Base-by-base conservation (phyloP, 2,329 filamentous ascomycete genomes). In the Stylonectria norvegica region DNA sequence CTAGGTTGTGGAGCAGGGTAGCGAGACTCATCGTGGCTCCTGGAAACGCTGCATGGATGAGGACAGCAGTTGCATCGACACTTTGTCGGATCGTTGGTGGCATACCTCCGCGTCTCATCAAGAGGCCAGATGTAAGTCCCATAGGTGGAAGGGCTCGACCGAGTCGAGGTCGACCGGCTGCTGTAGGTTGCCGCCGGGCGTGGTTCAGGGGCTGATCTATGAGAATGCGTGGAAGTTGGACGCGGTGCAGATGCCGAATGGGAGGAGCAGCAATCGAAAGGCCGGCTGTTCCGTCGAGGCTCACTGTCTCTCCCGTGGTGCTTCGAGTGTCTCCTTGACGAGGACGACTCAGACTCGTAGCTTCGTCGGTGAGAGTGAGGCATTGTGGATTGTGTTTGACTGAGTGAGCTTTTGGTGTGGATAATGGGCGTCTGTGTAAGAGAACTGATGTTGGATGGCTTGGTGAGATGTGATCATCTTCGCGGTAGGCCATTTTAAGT, bases 51-150 rank as follows among this genome's bases (percentile, higher is more conserved):
- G 12, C 33, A 37, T 15, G 53, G 53, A 41, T 56, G 53, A 10
- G 53, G 53, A 18, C 53, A 56, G 28, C 51, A 56, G 34, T 39
- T 50, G 42, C 53, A 56, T 17, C 33, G 36, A 36, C 51, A 56
- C 9, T 25, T 44, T 14, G 45, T 56, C 29, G 52, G 54, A 17
- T 57, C 52, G 36, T 39, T 32, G 32, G 33, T 56, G 15, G 27
- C 38, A 36, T 53, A 46, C 10, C 50, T 46, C 30, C 14, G 28
- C 17, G 29, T 28, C n/a, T 54, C 40, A 16, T 34, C 31, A 8
- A 56, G 32, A 2, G 50, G 48, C 18, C 41, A 33, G 20, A 52
- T 49, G 42, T 54, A 57, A 16, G 53, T 53, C 10, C 52, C 52
- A 4, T 53, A 52, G 0, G 48, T 57, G 17, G 40, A 39, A 4